Evolutionary conservation across 2,329 filamentous ascomycete species (phyloP), one percentile per base, ranked within the genome.

Genomic region (Pseudogymnoascus sp.): DNA sequence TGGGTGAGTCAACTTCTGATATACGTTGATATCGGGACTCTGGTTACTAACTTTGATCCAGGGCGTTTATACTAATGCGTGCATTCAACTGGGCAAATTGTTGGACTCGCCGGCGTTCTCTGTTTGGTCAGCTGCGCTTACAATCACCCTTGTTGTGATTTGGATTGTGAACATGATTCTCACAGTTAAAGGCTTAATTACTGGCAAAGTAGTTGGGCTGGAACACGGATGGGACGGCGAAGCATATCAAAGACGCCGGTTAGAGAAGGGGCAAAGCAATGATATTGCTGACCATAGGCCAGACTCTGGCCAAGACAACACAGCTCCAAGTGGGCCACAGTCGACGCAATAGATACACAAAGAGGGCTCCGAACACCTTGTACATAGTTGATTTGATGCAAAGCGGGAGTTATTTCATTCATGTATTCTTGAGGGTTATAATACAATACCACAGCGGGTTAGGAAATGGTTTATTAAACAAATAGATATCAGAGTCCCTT

Each of bases 401-500:
- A 21, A 55, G 29, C 48, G 48, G 29, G 48, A 55, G 48, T 55
- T 55, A 8, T 33, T 33, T 33, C 21, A 9, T 55, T 55, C 2
- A 12, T 55, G 5, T 33, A 55, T n/a, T 17, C 21, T 31, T 55
- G 27, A 9, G 44, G 9, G 15, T 13, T 10, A 15, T 12, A 51
- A 15, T 51, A 55, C 3, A 55, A 35, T 17, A 33, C 29, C 48
- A 33, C 29, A 17, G 5, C 29, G 21, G 15, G 5, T n/a, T 55
- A 55, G n/a, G 48, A 55, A 55, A 55, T 55, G 29, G 9, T 8
- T 55, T n/a, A 55, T 55, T 55, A 21, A 55, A 33, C 48, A 55
- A 33, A 55, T 44, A 63, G 9, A 62, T 35, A 62, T 75, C 70
- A 85, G 65, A 94, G 77, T 68, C 93, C 94, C 73, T 89, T 92